Evolutionary conservation across 768 basidiomycete genomes (phyloP), one percentile per base, ranked within the genome.

Genomic region (Hygrocybe punicea): DNA sequence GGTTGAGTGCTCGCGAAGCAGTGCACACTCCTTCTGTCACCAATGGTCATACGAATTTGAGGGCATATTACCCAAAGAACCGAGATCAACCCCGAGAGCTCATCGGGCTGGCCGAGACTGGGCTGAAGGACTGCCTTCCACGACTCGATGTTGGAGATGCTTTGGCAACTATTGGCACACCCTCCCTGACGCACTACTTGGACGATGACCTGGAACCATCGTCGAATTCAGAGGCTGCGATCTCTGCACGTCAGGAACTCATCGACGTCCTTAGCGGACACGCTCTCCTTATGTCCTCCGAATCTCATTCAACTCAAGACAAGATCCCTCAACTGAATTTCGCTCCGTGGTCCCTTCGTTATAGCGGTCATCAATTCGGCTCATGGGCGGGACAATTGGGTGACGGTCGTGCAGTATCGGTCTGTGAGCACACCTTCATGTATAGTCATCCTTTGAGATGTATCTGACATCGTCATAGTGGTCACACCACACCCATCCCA

Each of bases 311-410:
- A 55, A 50, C 11, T 25, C 56, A 59, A 2, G 58, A 56, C 3
- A 63, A 63, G 0, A 59, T 58, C 11, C 40, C 55, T 7, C 49
- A 60, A 1, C 60, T 8, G 29, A 29, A 68, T 1, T 88, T 88
- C 63, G 84, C 84, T 3, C 87, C 96, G 0, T 98, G 93, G 91
- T 86, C 90, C 4, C 78, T 93, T 29, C 79, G 93, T 14, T 98
- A 98, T 68, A 92, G 89, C 60, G 95, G 94, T 1, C 91, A 93
- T 66, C 91, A 93, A 63, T 94, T 93, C 64, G 92, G 93, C 0
- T 73, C 67, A 2, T 98, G 89, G 86, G 95, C 97, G 1, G 93
- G 94, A 23, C 97, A 98, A 67, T 79, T 99, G 4, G 97, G 97
- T 11, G 96, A 98, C 65, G 97, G 97, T 0, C 81, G 97, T 16